Percentiles rank a stretch among this genome's conserved stretches.
Conservation (phyloP, 371 early-diverging fungal species). For the Sporodiniella umbellata region DNA sequence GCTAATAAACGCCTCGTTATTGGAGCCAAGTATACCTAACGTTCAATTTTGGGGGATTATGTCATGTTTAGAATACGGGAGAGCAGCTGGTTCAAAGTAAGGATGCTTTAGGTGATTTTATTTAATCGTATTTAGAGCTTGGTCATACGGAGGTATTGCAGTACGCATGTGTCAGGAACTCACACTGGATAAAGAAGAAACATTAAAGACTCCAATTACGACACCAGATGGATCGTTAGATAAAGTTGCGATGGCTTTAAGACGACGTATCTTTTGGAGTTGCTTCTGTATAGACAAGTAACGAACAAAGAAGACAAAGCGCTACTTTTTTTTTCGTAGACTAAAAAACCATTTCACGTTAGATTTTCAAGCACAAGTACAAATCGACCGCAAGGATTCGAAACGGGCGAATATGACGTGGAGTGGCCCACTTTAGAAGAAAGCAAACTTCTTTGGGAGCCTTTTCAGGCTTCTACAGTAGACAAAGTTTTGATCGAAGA, state of each 20-base stretch:
- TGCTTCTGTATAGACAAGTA: constrained; percentile 50
- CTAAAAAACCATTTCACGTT: too few relatives aligned
- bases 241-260: constrained; percentile 50
- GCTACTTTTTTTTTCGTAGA: too few relatives aligned
- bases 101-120: not conserved
- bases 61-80: constrained; percentile 58
- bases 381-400: constrained; percentile 55
- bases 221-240: constrained; percentile 33
- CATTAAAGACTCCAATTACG: constrained; percentile 26
- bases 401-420: constrained; percentile 53
- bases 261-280: constrained; percentile 62
- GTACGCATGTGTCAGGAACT: constrained; percentile 59
- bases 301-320: too few relatives aligned
- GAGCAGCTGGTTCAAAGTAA: constrained; percentile 54
- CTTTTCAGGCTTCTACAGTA: constrained; percentile 24
- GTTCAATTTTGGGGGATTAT: constrained; percentile 60
- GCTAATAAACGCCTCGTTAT: constrained; percentile 36
- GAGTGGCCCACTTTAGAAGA: constrained; percentile 45
- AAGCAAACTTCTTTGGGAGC: constrained; percentile 39
- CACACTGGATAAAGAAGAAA: constrained; percentile 54
- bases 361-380: constrained; percentile 51
- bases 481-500: constrained; percentile 17
- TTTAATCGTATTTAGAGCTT: constrained; percentile 32
- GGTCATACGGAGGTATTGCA: constrained; percentile 66
- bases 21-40: constrained; percentile 54